Evolutionary conservation across 345 rosid genomes (phyloP).

Genomic region (Corchorus capsularis): DNA sequence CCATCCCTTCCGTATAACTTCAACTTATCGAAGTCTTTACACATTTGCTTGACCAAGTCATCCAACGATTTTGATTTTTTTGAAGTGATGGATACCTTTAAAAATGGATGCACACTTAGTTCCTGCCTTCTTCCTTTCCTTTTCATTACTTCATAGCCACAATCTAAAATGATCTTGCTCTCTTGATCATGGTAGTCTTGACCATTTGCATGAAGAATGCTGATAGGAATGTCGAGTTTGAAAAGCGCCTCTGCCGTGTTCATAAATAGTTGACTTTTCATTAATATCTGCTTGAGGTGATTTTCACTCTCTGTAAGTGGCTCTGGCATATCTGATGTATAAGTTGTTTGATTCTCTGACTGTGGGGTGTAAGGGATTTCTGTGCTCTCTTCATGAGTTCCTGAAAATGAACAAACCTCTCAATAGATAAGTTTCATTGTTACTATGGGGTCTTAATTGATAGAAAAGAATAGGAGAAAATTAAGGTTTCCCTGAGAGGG

Average conservation of each 20-base stretch:
- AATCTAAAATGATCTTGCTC: slow-evolving; percentile 63
- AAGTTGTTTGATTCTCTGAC: slow-evolving; percentile 24
- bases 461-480: slow-evolving; percentile 7
- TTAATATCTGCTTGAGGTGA: slow-evolving; percentile 60
- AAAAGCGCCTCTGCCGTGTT: slow-evolving; percentile 79
- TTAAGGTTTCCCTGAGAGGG: neutral
- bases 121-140: slow-evolving; percentile 78
- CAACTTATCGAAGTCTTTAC: slow-evolving; percentile 56
- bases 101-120: slow-evolving; percentile 63
- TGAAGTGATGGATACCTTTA: slow-evolving; percentile 39
- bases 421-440: neutral
- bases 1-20: slow-evolving; percentile 52
- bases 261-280: slow-evolving; percentile 63
- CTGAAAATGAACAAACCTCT: slow-evolving; percentile 39
- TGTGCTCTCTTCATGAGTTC: slow-evolving; percentile 25
- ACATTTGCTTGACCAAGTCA: slow-evolving; percentile 57
- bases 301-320: slow-evolving; percentile 59
- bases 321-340: slow-evolving; percentile 32
- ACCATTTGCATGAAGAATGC: slow-evolving; percentile 29
- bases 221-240: slow-evolving; percentile 64
- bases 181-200: slow-evolving; percentile 42
- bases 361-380: slow-evolving; percentile 17
- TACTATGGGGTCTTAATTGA: neutral
- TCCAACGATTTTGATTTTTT: slow-evolving; percentile 50
- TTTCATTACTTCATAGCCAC: slow-evolving; percentile 82